phyloP scores from a whole-genome alignment of 306 rosid genomes.

The Cicer judaicum region DNA sequence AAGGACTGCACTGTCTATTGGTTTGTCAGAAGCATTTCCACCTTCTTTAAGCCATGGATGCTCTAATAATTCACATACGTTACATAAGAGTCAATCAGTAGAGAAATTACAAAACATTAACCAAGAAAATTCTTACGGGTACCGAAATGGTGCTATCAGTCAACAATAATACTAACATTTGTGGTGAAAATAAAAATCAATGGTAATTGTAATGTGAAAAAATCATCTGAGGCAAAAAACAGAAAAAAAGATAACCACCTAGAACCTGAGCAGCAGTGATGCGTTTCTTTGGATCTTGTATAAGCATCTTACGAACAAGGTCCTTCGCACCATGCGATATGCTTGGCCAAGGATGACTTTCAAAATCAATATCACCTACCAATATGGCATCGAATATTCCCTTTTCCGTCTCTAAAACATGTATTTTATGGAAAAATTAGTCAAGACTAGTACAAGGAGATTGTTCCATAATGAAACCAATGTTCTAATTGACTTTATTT shows the following conservation, averaged over 20 bases:
- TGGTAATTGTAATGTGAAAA: neutral
- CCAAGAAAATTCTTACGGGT: constrained; percentile 1
- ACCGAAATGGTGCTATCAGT: constrained; percentile 1
- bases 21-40: constrained; percentile 89
- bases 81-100: constrained; percentile 41
- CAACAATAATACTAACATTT: neutral
- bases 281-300: constrained; percentile 79
- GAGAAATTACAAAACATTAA: constrained; percentile 11
- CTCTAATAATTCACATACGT: constrained; percentile 57
- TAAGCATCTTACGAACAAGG: constrained; percentile 77
- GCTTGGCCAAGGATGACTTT: constrained; percentile 79
- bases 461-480: neutral
- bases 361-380: constrained; percentile 80
- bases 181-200: too few species aligned
- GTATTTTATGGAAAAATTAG: constrained; percentile 31
- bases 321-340: constrained; percentile 88
- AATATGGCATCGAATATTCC: constrained; percentile 87
- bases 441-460: constrained; percentile 27
- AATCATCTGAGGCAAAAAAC: neutral
- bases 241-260: constrained; percentile 53
- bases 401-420: constrained; percentile 73
- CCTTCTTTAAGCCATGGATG: constrained; percentile 95
- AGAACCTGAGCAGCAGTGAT: constrained; percentile 78
- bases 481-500: constrained; percentile 47
- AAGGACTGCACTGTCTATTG: constrained; percentile 91